A percentile compares a stretch with the other conserved stretches of the same genome.
These are phyloP conservation scores for Solanum bukasovii DNA, from an alignment of 257 asterid genomes.

Conservation along the genomic window DNA sequence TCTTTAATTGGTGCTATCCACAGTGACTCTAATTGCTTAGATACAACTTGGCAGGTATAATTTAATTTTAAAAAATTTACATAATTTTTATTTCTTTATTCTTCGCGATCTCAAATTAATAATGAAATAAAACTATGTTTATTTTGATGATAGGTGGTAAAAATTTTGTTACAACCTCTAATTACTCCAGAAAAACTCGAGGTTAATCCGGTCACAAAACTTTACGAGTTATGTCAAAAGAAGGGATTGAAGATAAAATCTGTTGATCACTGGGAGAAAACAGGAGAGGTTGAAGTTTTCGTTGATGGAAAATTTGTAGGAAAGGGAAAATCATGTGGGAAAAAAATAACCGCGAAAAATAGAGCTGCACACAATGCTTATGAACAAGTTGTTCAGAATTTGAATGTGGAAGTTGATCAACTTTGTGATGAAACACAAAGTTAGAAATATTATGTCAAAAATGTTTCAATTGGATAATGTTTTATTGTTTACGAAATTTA, in stretches of 20 bases:
- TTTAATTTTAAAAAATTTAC: not conserved
- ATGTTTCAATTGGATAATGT: not conserved
- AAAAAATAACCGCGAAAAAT: slow-evolving; percentile 18
- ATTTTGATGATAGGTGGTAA: slow-evolving; percentile 10
- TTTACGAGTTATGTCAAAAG: slow-evolving; percentile 26
- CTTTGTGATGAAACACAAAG: not conserved
- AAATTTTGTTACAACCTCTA: slow-evolving; percentile 25
- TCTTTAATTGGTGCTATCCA: slow-evolving; percentile 41
- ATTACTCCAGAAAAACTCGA: slow-evolving; percentile 17
- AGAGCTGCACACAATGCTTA: slow-evolving; percentile 35
- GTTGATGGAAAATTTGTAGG: slow-evolving; percentile 14
- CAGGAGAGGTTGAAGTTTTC: slow-evolving; percentile 14
- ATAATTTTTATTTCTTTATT: not conserved
- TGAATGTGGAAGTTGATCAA: not conserved
- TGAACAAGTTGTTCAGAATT: not conserved
- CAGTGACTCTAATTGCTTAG: not conserved
- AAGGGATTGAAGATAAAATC: not conserved
- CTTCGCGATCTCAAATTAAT: not conserved
- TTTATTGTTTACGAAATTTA: not conserved
- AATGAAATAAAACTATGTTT: not conserved
- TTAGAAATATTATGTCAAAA: not conserved
- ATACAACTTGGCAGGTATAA: slow-evolving; percentile 4
- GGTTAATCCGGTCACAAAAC: slow-evolving; percentile 24
- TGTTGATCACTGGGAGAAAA: slow-evolving; percentile 22
- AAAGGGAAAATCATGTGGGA: slow-evolving; percentile 13